Evolutionary conservation across 2,329 filamentous ascomycete species (phyloP), one percentile per base, ranked within the genome.

Genomic region (Hymenoscyphus fraxineus): DNA sequence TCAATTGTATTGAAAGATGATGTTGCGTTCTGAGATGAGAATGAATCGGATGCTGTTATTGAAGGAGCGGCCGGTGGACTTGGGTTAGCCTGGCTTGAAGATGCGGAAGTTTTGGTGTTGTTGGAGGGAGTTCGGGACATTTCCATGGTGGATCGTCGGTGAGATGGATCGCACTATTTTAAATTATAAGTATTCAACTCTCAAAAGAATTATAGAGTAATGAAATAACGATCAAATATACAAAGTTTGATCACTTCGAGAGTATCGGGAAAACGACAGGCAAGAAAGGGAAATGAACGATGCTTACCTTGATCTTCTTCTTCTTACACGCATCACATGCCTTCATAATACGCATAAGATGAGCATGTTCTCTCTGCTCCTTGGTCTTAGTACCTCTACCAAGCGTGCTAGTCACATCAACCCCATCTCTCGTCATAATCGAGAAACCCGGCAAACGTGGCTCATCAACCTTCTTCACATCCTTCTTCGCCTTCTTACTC

Each of bases 361-460:
- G 85, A 6, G 86, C 86, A 72, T 88, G 86, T 61, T 88, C 85
- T 40, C 86, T 82, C 78, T 88, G 86, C 78, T 88, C 86, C 79
- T 86, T 87, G 61, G 86, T 87, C 78, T 88, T 88, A 74, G 82
- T 85, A 40, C 85, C 85, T 47, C 86, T 81, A 16, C 84, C 85
- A 15, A 84, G 84, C 63, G 82, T 81, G 74, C 86, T 84, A 56
- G 86, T 89, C 63, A 89, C 82, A 72, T 89, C 86, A 54, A 78
- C 77, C 58, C 86, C 86, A 67, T 87, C 85, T 73, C 81, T 83
- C 64, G 86, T 88, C 78, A 88, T 81, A 67, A 89, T 88, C 73
- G 85, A 86, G 84, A 88, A 88, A 61, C 86, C 85, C 7, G 85
- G 85, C 22, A 87, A 75, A 68, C 70, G 63, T 6, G 66, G 41